phyloP scores from a whole-genome alignment of 1,139 yeast genomes.

The Sporopachydermia cereana region DNA sequence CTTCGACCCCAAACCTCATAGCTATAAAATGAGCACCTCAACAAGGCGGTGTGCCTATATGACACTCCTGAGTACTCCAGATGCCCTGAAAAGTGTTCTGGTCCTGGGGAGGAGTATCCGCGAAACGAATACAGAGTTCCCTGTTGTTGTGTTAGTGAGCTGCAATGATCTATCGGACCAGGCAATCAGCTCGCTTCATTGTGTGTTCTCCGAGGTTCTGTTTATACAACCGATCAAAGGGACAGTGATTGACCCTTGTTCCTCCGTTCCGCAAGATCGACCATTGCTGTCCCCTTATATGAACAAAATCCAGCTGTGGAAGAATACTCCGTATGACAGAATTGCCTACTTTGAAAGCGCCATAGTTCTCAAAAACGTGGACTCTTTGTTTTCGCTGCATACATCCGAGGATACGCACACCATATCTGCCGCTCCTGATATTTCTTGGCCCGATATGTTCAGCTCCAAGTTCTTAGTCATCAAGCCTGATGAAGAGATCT shows the following conservation, averaged over 20 bases:
- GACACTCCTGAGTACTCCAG: constrained; percentile 52
- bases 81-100: constrained; percentile 68
- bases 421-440: constrained; percentile 75
- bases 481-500: constrained; percentile 42
- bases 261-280: constrained; percentile 42
- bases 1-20: too few relatives aligned
- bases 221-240: constrained; percentile 19
- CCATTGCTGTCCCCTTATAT: constrained; percentile 65
- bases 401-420: constrained; percentile 14
- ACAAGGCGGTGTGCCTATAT: constrained; percentile 38
- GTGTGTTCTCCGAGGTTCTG: constrained; percentile 23
- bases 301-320: constrained; percentile 69
- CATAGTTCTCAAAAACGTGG: constrained; percentile 42
- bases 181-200: background rate
- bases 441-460: constrained; percentile 94
- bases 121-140: constrained; percentile 16
- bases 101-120: constrained; percentile 40
- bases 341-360: constrained; percentile 77
- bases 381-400: constrained; percentile 29
- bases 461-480: constrained; percentile 77
- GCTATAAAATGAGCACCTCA: background rate
- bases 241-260: constrained; percentile 18
- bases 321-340: constrained; percentile 42
- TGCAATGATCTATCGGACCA: constrained; percentile 15
- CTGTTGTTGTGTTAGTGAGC: constrained; percentile 25